Conservation (phyloP, 306 rosid genomes). For the Parietaria judaica region DNA sequence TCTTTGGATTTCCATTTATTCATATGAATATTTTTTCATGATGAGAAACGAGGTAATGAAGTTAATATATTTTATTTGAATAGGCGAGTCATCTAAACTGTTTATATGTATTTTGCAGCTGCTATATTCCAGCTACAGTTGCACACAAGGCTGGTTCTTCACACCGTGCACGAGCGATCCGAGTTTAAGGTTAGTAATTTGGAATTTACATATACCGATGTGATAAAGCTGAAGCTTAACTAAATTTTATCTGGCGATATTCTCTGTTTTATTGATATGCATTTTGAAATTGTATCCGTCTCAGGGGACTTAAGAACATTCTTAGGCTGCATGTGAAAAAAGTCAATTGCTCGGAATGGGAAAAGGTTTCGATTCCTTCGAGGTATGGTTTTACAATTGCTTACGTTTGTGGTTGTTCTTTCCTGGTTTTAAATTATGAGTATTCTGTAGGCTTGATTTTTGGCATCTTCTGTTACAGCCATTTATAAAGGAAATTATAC, state of each 20-base stretch:
- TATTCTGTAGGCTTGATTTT: too few relatives aligned
- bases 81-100: slow-evolving; percentile 2
- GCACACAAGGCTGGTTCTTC: slow-evolving; percentile 97
- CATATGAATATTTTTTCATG: background rate
- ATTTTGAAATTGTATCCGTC: slow-evolving; percentile 23
- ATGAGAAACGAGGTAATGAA: background rate
- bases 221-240: background rate
- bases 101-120: slow-evolving; percentile 37
- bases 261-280: slow-evolving; percentile 1
- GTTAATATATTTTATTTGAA: slow-evolving; percentile 5
- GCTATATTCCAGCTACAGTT: slow-evolving; percentile 80
- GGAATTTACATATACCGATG: background rate
- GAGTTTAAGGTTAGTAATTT: slow-evolving; percentile 62
- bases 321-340: slow-evolving; percentile 78
- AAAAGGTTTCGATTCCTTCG: slow-evolving; percentile 62
- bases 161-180: slow-evolving; percentile 87
- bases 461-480: too few relatives aligned
- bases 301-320: slow-evolving; percentile 86
- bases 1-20: background rate
- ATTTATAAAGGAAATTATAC: too few relatives aligned
- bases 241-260: background rate
- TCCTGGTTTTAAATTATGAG: too few relatives aligned
- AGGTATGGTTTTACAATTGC: slow-evolving; percentile 34
- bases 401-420: too few relatives aligned
- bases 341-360: slow-evolving; percentile 84